Evolutionary conservation across 257 asterid species (phyloP).

Genomic region (Rhazya stricta): DNA sequence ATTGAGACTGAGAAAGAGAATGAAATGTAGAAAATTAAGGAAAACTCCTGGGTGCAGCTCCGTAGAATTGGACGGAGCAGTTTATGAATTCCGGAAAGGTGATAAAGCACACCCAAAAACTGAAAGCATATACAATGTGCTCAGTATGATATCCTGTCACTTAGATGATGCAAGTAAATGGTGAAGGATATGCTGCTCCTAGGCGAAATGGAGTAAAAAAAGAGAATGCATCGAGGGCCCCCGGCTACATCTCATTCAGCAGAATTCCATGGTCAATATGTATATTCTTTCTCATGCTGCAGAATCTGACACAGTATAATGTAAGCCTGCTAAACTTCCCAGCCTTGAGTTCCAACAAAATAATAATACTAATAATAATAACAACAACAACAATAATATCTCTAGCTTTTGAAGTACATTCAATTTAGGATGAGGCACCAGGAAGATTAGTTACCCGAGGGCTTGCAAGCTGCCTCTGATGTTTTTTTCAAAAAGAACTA

Average conservation of each 20-base stretch:
- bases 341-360: neutral
- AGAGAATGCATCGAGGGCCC: neutral
- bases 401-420: neutral
- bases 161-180: slow-evolving; percentile 2
- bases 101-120: slow-evolving; percentile 28
- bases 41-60: slow-evolving; percentile 42
- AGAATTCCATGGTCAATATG: neutral
- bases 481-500: neutral
- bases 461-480: neutral
- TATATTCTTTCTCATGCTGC: neutral
- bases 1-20: slow-evolving; percentile 16
- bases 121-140: slow-evolving; percentile 19
- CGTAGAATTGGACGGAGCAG: slow-evolving; percentile 37
- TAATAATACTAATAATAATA: no score
- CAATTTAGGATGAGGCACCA: neutral
- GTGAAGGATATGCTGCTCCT: slow-evolving; percentile 7
- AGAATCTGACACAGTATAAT: neutral
- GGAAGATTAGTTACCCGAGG: neutral
- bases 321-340: neutral
- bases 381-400: neutral
- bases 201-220: neutral
- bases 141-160: slow-evolving; percentile 17
- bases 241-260: neutral
- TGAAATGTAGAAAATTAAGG: slow-evolving; percentile 28
- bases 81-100: slow-evolving; percentile 29